Evolutionary conservation across 352 stramenopile species (phyloP), one percentile per base, ranked within the genome.

Genomic region (Halophytophthora batemanensis): DNA sequence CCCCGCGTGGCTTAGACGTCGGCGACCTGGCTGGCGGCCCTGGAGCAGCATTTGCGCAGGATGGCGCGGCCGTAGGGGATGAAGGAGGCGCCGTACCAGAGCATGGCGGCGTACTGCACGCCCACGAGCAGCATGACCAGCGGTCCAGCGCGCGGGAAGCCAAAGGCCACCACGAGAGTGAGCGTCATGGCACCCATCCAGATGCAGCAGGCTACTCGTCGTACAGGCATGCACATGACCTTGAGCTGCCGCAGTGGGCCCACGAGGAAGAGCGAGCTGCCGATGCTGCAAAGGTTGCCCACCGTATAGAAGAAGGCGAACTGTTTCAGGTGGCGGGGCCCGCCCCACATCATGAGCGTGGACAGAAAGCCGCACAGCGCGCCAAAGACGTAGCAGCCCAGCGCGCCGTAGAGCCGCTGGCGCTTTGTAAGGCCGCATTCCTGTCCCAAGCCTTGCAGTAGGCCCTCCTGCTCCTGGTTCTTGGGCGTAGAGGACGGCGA

Each of bases 241-340:
- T 87, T 79, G 39, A 89, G 45, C 64, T 93, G 82, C 8, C 78
- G 52, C 60, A 59, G 59, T 10, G 82, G 82, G 0, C 82, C 80
- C 12, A 90, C 76, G 35, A 93, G 67, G 50, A 93, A 93, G 17
- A 91, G 63, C 23, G 82, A 93, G 19, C 71, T 87, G 41, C 80
- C 79, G 39, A 93, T 87, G 34, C 76, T 86, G 61, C 75, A 86
- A 18, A 93, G 68, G 48, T 72, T 88, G n/a, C 82, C 79, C 25
- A 93, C 56, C 12, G 81, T 91, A 57, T 93, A 93, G 60, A 93
- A 91, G 66, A 93, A 93, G 18, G 66, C 82, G 57, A 93, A 93
- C 52, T 89, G 77, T 53, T 90, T 90, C 14, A 93, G 60, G 61
- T 93, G 82, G 56, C 75, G 78, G 2, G 82, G 75, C 1, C 82